phyloP scores from a whole-genome alignment of 1,284 basidiomycete genomes.

The Ganoderma lucidum region DNA sequence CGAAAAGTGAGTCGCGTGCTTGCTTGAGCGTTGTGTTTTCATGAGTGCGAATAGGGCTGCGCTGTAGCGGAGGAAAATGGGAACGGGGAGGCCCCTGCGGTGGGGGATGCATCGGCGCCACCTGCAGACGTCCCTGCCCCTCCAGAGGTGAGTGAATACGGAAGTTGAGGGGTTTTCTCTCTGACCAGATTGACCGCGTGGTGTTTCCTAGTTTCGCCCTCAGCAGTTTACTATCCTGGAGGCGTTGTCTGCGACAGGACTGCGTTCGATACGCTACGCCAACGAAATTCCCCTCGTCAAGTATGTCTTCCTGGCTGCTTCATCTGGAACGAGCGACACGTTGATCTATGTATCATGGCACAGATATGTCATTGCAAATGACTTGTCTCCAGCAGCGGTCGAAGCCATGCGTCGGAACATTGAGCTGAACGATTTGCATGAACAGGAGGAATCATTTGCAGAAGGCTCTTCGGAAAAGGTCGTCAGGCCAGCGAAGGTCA shows the following conservation, averaged over 20 bases:
- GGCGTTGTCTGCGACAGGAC: constrained; percentile 94
- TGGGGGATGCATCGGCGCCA: constrained; percentile 1
- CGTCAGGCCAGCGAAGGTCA: constrained; percentile 62
- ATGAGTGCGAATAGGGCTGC: constrained; percentile 6
- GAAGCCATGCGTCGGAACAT: constrained; percentile 92
- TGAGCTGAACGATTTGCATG: constrained; percentile 84
- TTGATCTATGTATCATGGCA: constrained; percentile 2
- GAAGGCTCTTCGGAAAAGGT: constrained; percentile 34
- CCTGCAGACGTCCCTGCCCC: not conserved
- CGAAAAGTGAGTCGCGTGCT: constrained; percentile 39
- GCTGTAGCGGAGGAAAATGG: constrained; percentile 25
- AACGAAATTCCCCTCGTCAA: constrained; percentile 95
- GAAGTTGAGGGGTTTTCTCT: not conserved
- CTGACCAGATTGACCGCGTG: no score
- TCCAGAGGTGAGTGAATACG: constrained; percentile 2
- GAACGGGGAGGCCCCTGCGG: constrained; percentile 3
- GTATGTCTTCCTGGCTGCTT: constrained; percentile 46
- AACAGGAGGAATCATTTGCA: constrained; percentile 29
- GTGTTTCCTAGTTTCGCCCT: constrained; percentile 41
- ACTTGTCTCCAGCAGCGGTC: constrained; percentile 86
- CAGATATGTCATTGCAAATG: constrained; percentile 94
- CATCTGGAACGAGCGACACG: constrained; percentile 8
- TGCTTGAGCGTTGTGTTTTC: not conserved
- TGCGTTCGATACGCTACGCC: constrained; percentile 96
- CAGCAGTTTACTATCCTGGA: constrained; percentile 89